These are phyloP conservation scores for Magnusiomyces clavatus DNA, from an alignment of 1,139 yeast species.

Conservation along the genomic window DNA sequence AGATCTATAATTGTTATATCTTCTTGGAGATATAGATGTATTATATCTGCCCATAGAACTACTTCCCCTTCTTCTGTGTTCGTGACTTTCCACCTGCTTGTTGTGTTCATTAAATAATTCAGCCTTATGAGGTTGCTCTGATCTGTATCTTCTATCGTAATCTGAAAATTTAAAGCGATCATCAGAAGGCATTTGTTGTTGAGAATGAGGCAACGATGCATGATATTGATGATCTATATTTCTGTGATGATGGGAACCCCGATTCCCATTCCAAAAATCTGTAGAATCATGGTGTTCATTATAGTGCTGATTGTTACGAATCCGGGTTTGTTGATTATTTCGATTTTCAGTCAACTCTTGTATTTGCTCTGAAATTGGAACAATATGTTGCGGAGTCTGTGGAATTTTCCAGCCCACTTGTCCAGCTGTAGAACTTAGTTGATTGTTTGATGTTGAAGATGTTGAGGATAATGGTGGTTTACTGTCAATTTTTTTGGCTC, in stretches of 20 bases:
- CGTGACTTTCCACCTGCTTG: constrained; percentile 24
- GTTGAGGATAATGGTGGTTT: constrained; percentile 14
- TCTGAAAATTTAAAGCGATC: constrained; percentile 25
- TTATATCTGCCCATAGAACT: not conserved
- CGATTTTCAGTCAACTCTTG: constrained; percentile 7
- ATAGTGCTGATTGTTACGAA: constrained; percentile 6
- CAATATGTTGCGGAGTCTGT: not conserved
- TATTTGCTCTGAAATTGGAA: constrained; percentile 4
- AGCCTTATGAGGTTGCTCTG: constrained; percentile 24
- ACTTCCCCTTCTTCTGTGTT: not conserved
- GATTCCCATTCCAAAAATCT: not conserved
- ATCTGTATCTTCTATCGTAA: constrained; percentile 26
- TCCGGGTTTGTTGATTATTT: constrained; percentile 16
- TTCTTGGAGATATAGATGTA: not conserved
- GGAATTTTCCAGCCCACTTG: constrained; percentile 2
- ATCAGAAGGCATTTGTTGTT: constrained; percentile 16
- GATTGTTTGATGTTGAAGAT: not conserved
- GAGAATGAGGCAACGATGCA: constrained; percentile 2
- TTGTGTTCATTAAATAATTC: constrained; percentile 30
- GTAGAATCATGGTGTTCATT: constrained; percentile 2
- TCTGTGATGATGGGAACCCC: not conserved
- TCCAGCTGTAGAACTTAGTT: not conserved
- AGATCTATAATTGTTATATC: not conserved
- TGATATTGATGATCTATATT: not conserved
- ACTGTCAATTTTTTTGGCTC: constrained; percentile 1